Evolutionary conservation across 768 basidiomycete genomes (phyloP).

Genomic region (Hortiboletus campestris): DNA sequence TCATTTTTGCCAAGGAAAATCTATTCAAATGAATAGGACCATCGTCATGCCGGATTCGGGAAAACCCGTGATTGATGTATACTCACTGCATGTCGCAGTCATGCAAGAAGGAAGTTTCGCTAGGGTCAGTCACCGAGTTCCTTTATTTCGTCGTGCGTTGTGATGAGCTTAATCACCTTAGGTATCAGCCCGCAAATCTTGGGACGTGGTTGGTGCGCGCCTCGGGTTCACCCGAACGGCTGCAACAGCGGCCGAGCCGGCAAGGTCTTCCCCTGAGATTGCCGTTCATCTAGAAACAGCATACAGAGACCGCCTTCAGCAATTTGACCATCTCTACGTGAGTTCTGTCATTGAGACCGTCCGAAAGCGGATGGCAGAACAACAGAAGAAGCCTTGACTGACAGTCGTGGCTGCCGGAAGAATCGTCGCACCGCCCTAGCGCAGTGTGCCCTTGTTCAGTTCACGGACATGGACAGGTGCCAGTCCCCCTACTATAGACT

Average conservation of each 20-base stretch:
- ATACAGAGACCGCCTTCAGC: constrained; percentile 30
- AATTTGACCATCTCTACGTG: constrained; percentile 35
- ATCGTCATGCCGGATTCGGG: constrained; percentile 30
- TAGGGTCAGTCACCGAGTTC: constrained; percentile 21
- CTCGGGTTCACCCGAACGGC: constrained; percentile 26
- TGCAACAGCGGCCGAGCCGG: constrained; percentile 21
- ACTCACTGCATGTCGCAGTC: constrained; percentile 30
- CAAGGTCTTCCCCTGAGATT: constrained; percentile 25
- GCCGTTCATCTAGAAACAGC: constrained; percentile 27
- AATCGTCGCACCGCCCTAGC: constrained; percentile 5
- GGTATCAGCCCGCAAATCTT: constrained; percentile 27
- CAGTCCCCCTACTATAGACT: constrained; percentile 16
- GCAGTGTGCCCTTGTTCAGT: constrained; percentile 1
- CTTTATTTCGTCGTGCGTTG: not conserved
- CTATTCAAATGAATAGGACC: constrained; percentile 24
- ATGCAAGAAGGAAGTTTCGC: constrained; percentile 33
- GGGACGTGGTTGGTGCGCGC: constrained; percentile 27
- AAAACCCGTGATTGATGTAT: constrained; percentile 28
- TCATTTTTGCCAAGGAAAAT: constrained; percentile 29
- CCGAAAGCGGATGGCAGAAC: constrained; percentile 33
- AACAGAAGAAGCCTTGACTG: constrained; percentile 28
- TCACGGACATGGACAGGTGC: constrained; percentile 4
- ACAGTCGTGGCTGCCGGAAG: constrained; percentile 8
- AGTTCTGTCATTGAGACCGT: constrained; percentile 31
- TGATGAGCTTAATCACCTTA: constrained; percentile 7